Evolutionary conservation across 352 stramenopile species (phyloP), one percentile per base, ranked within the genome.

Genomic region (Globisporangium carolinianum): DNA sequence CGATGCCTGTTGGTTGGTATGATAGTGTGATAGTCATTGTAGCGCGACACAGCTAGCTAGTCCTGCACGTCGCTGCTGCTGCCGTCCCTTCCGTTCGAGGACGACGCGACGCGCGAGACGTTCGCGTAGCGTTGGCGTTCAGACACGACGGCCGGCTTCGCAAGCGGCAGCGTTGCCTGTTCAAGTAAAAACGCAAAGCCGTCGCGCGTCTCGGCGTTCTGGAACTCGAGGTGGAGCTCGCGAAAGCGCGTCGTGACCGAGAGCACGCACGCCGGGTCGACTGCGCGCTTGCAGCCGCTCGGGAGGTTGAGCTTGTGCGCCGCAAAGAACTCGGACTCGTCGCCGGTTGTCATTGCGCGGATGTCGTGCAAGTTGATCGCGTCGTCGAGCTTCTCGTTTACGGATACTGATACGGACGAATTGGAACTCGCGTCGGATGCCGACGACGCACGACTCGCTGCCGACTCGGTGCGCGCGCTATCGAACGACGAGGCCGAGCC

Each of bases 171-270:
- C 1, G 76, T 83, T 15, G 75, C 66, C 69, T 91, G 80, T 50
- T 89, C 67, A 0, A 91, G 65, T 63, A 89, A 62, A 61, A 74
- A 89, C 50, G 72, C 66, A 38, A 91, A 89, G 45, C 76, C 79
- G 68, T 91, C 71, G 38, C 82, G 79, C 9, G 72, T 59, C 11
- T 87, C 77, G 66, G 86, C 66, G 55, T 83, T 82, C 5, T 77
- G 51, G 48, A 91, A 86, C 60, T 87, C 79, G 9, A 91, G 59
- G 47, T 91, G 82, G 17, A 91, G 69, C 18, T 89, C 75, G 24
- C 81, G 78, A 53, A 78, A 80, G 8, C 75, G 73, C 6, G 78
- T 87, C 18, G 65, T 71, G 35, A 91, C 65, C 11, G 81, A 83
- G n/a, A 91, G 63, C 18, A 81, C 70, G 50, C 74, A 84, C 18